A percentile compares a stretch with the other conserved stretches of the same genome.
phyloP scores from a whole-genome alignment of 1,139 yeast species.

The Yamadazyma triangularis region DNA sequence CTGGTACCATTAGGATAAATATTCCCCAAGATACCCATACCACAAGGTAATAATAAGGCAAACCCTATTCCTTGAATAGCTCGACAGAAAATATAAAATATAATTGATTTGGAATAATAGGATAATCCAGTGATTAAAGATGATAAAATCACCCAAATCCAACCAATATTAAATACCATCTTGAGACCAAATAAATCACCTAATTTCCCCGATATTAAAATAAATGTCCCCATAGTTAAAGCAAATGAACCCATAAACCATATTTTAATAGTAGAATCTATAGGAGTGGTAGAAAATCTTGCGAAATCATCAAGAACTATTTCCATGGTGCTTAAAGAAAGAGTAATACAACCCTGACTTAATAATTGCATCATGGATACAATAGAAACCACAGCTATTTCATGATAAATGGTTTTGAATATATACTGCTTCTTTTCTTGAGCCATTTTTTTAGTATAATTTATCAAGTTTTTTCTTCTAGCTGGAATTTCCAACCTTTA shows the following conservation, averaged over 20 bases:
- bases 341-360: conserved; percentile 35
- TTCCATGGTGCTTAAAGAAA: conserved; percentile 39
- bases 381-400: conserved; percentile 22
- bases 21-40: conserved; percentile 28
- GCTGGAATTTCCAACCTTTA: too few relatives aligned
- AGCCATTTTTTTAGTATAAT: background rate
- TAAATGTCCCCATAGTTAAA: conserved; percentile 51
- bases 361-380: conserved; percentile 39
- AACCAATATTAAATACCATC: conserved; percentile 37
- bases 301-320: conserved; percentile 26
- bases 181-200: conserved; percentile 55
- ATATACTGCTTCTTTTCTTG: conserved; percentile 5
- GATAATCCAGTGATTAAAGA: conserved; percentile 47
- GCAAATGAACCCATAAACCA: conserved; percentile 61
- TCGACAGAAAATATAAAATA: conserved; percentile 47
- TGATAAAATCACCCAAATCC: conserved; percentile 41
- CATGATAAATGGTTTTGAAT: conserved; percentile 21
- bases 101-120: conserved; percentile 35
- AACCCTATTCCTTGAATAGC: conserved; percentile 55
- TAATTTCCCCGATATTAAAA: conserved; percentile 45
- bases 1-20: conserved; percentile 43
- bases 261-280: conserved; percentile 24
- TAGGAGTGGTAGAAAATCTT: conserved; percentile 5
- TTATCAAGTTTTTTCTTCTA: too few relatives aligned
- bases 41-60: conserved; percentile 33